These are phyloP conservation scores for Forsythia suspensa DNA, from an alignment of 257 asterid genomes.

Conservation along the genomic window DNA sequence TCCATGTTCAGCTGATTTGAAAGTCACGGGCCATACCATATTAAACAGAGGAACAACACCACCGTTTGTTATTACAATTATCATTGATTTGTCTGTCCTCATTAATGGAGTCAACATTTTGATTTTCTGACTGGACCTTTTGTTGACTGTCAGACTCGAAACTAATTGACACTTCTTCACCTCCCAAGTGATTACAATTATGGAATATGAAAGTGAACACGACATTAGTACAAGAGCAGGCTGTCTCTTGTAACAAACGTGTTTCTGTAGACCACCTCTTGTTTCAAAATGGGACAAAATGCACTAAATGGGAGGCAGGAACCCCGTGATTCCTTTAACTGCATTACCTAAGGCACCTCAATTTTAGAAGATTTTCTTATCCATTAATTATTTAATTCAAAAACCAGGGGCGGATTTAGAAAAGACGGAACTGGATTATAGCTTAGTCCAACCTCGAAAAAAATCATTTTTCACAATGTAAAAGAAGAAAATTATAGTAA, in stretches of 20 bases:
- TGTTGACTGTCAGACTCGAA: slow-evolving; percentile 39
- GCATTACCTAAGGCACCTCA: slow-evolving; percentile 3
- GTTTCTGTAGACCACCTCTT: background rate
- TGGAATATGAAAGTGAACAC: background rate
- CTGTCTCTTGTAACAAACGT: background rate
- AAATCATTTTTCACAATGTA: too few relatives aligned
- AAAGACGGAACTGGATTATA: too few relatives aligned
- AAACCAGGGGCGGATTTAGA: too few relatives aligned
- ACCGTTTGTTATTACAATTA: slow-evolving; percentile 24
- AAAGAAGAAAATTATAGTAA: too few relatives aligned
- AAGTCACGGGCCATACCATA: slow-evolving; percentile 5
- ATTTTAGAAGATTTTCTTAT: background rate
- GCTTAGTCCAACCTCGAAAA: too few relatives aligned
- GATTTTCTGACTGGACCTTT: slow-evolving; percentile 40
- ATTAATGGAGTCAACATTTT: slow-evolving; percentile 24
- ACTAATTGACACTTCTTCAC: slow-evolving; percentile 17
- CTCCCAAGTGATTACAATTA: background rate
- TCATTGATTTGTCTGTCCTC: slow-evolving; percentile 11
- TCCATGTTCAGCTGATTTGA: background rate
- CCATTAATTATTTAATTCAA: background rate
- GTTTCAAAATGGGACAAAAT: background rate
- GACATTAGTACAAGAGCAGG: background rate
- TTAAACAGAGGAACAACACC: background rate
- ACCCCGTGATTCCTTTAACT: slow-evolving; percentile 45
- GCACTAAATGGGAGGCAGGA: slow-evolving; percentile 27